Percentiles rank a stretch among this genome's conserved stretches.
Evolutionary conservation across 306 rosid genomes (phyloP).

Genomic region (Trifolium subterraneum): DNA sequence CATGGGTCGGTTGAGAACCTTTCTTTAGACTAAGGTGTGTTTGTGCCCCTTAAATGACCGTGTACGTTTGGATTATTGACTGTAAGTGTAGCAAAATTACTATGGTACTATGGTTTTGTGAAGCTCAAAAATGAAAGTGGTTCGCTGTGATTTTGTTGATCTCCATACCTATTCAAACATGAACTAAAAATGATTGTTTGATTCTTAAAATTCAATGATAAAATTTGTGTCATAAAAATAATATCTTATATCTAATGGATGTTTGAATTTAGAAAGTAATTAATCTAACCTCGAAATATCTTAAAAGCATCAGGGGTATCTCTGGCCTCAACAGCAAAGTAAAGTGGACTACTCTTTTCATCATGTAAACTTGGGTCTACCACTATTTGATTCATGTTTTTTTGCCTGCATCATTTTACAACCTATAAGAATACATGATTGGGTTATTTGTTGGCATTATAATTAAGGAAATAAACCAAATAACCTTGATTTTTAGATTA

Average conservation of each 20-base stretch:
- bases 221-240: not conserved
- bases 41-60: too few relatives aligned
- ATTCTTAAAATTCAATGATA: not conserved
- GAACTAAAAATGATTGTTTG: too few relatives aligned
- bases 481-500: conserved; percentile 21
- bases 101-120: too few relatives aligned
- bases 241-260: not conserved
- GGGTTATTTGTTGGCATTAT: conserved; percentile 23
- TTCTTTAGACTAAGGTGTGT: too few relatives aligned
- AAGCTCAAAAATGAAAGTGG: too few relatives aligned
- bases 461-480: conserved; percentile 31
- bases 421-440: conserved; percentile 11
- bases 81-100: too few relatives aligned
- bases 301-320: conserved; percentile 66
- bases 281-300: conserved; percentile 58
- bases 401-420: conserved; percentile 51
- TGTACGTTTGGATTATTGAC: too few relatives aligned
- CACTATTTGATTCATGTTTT: conserved; percentile 56
- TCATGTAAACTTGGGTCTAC: conserved; percentile 66
- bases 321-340: conserved; percentile 66
- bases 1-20: too few relatives aligned
- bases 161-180: too few relatives aligned
- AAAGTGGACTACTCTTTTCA: conserved; percentile 53
- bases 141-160: too few relatives aligned
- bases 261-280: conserved; percentile 7